Conservation (phyloP, 768 basidiomycete species). For the Vararia minispora region DNA sequence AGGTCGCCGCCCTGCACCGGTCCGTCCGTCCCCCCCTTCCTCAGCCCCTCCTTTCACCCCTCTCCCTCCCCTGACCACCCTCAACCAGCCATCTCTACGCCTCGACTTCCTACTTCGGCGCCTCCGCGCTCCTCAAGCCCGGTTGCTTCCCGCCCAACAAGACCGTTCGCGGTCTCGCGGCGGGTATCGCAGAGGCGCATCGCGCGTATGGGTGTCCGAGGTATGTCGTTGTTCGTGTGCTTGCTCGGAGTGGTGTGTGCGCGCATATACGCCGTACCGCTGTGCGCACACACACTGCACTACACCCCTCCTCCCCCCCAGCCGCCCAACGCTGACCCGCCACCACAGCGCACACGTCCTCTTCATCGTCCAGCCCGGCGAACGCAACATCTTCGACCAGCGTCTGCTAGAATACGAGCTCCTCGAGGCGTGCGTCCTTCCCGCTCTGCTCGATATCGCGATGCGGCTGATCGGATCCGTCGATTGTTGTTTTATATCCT, state of each 20-base stretch:
- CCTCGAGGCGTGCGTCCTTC: slow-evolving; percentile 50
- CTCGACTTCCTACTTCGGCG: slow-evolving; percentile 56
- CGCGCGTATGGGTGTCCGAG: slow-evolving; percentile 48
- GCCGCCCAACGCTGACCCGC: no score
- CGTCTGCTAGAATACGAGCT: slow-evolving; percentile 81
- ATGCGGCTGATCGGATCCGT: no score
- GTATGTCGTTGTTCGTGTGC: slow-evolving; percentile 25
- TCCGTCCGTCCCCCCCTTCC: slow-evolving; percentile 20
- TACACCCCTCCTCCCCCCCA: no score
- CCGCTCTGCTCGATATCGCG: background rate
- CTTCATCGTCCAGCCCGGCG: slow-evolving; percentile 82
- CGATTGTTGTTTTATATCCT: background rate
- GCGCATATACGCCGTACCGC: no score
- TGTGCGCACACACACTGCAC: background rate
- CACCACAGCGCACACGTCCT: slow-evolving; percentile 44
- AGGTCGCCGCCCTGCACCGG: slow-evolving; percentile 65
- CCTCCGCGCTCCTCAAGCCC: slow-evolving; percentile 38
- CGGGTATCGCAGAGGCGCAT: slow-evolving; percentile 75
- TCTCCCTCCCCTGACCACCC: background rate
- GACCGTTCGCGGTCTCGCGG: slow-evolving; percentile 56
- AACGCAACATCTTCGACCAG: slow-evolving; percentile 95
- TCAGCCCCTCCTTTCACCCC: background rate
- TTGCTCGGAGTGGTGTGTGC: no score
- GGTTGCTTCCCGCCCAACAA: slow-evolving; percentile 65
- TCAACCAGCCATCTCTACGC: slow-evolving; percentile 49